Base-by-base conservation (phyloP, 805 yeast species). In the Starmerella sirachaensis region DNA sequence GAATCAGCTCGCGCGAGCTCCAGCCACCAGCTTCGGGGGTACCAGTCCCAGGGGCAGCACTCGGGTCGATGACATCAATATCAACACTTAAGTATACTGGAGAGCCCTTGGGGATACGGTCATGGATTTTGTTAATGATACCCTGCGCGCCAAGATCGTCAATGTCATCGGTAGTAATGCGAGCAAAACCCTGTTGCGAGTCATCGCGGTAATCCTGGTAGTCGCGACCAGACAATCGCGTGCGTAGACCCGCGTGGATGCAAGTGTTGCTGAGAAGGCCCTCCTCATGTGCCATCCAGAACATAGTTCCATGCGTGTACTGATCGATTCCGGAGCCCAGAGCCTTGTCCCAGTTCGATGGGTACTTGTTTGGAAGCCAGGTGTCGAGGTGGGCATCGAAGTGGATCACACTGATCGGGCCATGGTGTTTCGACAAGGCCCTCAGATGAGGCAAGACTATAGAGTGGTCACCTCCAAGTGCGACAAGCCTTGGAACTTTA, bases 311-410 rank as follows among this genome's bases (percentile, higher is more conserved):
- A 53, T 82, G 93, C 29, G 80, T 82, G 57, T 78, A 69, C 34
- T 75, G 73, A 51, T 66, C 70, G 13, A 72, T 62, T 23, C 82
- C 79, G 52, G 54, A 74, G 13, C 43, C 49, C 18, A 42, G 41
- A 22, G 37, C 41, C 20, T 31, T 37, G 69, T 42, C 70, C 91
- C 45, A 74, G 56, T 88, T 85, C 70, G 74, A 61, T 18, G 91
- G 88, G 52, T 79, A 80, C 52, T 76, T 76, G 35, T 69, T 65
- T 9, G 93, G 91, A 28, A 74, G 61, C 93, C 93, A 82, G 5
- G 93, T 81, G 56, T 82, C 93, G 47, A 81, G 65, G 59, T 81
- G 93, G 11, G 91, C 88, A 54, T 82, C 93, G 49, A 82, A 79
- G 58, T 82, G 93, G 39, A 82, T 70, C 25, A 82, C 74, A 17